Conservation (phyloP, 2,329 filamentous ascomycete genomes). For the Nothomitra cinnamomea region DNA sequence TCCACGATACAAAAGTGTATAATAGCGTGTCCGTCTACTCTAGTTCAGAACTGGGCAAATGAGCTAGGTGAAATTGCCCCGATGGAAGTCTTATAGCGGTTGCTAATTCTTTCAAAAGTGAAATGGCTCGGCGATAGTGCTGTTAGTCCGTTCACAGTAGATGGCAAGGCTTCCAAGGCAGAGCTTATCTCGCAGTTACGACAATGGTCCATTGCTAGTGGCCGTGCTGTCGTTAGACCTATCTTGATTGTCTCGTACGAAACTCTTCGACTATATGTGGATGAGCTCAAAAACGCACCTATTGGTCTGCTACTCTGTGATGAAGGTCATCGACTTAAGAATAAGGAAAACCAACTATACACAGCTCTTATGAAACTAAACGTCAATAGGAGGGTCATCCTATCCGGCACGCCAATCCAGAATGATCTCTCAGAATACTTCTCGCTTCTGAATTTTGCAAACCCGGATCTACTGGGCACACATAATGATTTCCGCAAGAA, state of each 20-base stretch:
- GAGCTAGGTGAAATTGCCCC: slow-evolving; percentile 43
- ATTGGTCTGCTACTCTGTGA: slow-evolving; percentile 92
- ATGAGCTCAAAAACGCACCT: slow-evolving; percentile 73
- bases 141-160: slow-evolving; percentile 83
- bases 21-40: slow-evolving; percentile 87
- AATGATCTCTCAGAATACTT: slow-evolving; percentile 99
- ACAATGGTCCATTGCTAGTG: slow-evolving; percentile 86
- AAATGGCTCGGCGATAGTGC: slow-evolving; percentile 95
- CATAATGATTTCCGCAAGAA: slow-evolving; percentile 83
- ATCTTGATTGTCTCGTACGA: slow-evolving; percentile 98
- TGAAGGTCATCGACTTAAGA: slow-evolving; percentile 91
- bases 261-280: slow-evolving; percentile 77
- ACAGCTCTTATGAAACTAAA: slow-evolving; percentile 79
- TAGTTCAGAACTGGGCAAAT: slow-evolving; percentile 97
- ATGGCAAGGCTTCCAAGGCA: slow-evolving; percentile 90
- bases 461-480: slow-evolving; percentile 79
- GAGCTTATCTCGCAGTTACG: slow-evolving; percentile 78
- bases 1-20: slow-evolving; percentile 90
- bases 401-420: slow-evolving; percentile 94
- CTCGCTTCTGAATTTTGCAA: slow-evolving; percentile 87
- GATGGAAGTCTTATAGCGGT: not conserved
- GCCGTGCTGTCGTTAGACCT: slow-evolving; percentile 75
- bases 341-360: slow-evolving; percentile 91
- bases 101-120: slow-evolving; percentile 22
- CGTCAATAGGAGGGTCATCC: slow-evolving; percentile 77